Percentiles rank a stretch among this genome's conserved stretches.
Evolutionary conservation across 345 rosid species (phyloP).

Genomic region (Arabidopsis thaliana): TAIR10.1 NC_003070.9:11120501-11121000

Average conservation of each 20-base stretch:
- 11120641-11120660: background rate
- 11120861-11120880: background rate
- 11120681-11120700: background rate
- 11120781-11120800: background rate
- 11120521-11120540: background rate
- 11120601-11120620: background rate
- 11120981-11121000: background rate
- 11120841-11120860: background rate
- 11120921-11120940: background rate
- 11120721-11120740: background rate
- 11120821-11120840: background rate
- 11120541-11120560: background rate
- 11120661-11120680: background rate
- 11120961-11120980: background rate
- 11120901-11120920: background rate
- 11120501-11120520: background rate
- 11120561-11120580: background rate
- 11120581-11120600: background rate
- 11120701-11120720: background rate
- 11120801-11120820: background rate
- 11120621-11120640: background rate
- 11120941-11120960: background rate
- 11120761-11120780: background rate
- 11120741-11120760: background rate
- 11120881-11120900: background rate